phyloP scores from a whole-genome alignment of 2,329 filamentous ascomycete species.

The Blastomyces emzantsi region DNA sequence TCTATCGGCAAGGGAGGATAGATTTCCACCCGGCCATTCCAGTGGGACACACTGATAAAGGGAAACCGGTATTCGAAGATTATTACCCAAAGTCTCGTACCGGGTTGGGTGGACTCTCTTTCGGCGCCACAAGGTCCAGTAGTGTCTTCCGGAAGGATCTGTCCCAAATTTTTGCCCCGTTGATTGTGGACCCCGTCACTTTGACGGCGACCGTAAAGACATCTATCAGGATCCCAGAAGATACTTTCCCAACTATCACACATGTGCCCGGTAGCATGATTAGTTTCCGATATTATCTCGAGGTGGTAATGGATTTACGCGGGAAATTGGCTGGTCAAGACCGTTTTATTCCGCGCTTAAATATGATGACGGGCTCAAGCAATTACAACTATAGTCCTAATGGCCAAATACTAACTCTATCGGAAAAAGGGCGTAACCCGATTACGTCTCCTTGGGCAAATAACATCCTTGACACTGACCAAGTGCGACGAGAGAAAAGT shows the following conservation, averaged over 20 bases:
- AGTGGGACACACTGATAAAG: slow-evolving; percentile 53
- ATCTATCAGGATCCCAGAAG: slow-evolving; percentile 76
- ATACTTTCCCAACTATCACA: slow-evolving; percentile 84
- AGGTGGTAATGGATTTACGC: slow-evolving; percentile 86
- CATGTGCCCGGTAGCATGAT: slow-evolving; percentile 90
- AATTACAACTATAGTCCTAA: slow-evolving; percentile 38
- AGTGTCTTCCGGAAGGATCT: slow-evolving; percentile 95
- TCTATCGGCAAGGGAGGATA: slow-evolving; percentile 84
- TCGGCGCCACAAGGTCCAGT: slow-evolving; percentile 76
- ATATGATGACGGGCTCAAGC: slow-evolving; percentile 40
- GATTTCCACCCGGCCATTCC: slow-evolving; percentile 63
- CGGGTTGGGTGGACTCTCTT: slow-evolving; percentile 73
- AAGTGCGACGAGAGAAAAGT: slow-evolving; percentile 77
- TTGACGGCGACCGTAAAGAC: slow-evolving; percentile 73
- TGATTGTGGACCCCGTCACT: slow-evolving; percentile 75
- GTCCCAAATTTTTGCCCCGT: slow-evolving; percentile 74
- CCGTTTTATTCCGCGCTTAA: slow-evolving; percentile 49
- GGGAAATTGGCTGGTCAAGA: slow-evolving; percentile 74
- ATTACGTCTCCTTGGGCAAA: slow-evolving; percentile 39
- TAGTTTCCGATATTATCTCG: slow-evolving; percentile 86
- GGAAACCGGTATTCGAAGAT: slow-evolving; percentile 66
- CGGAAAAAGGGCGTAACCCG: slow-evolving; percentile 27
- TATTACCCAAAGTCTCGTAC: slow-evolving; percentile 82
- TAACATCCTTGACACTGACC: slow-evolving; percentile 78
- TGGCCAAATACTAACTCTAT: slow-evolving; percentile 27